These are phyloP conservation scores for Wolfiporia cocos DNA, from an alignment of 1,284 basidiomycete genomes.

Conservation along the genomic window DNA sequence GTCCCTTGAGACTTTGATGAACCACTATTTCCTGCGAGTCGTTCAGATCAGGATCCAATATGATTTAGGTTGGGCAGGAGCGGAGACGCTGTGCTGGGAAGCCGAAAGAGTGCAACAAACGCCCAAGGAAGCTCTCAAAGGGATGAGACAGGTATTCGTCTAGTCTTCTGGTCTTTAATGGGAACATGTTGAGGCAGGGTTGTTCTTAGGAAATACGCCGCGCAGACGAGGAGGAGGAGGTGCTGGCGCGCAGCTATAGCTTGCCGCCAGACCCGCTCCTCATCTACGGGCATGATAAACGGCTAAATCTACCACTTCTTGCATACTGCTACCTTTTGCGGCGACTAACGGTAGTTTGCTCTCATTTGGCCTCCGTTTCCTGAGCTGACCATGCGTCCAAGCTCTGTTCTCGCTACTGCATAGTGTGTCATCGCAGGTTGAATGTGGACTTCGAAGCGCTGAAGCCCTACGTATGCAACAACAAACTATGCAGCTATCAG, in stretches of 20 bases:
- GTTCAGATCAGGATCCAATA: conserved; percentile 44
- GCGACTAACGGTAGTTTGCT: conserved; percentile 42
- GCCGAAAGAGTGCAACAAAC: conserved; percentile 40
- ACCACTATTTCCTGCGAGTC: conserved; percentile 45
- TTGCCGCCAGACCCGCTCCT: conserved; percentile 50
- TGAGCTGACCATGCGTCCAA: conserved; percentile 16
- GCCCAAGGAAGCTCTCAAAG: conserved; percentile 30
- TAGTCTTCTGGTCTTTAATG: background rate
- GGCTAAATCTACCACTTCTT: conserved; percentile 48
- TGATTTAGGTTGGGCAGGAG: conserved; percentile 56
- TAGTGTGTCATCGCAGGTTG: conserved; percentile 57
- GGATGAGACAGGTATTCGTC: conserved; percentile 26
- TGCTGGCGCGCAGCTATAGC: conserved; percentile 31
- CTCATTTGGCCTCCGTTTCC: background rate
- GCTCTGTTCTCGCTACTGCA: conserved; percentile 57
- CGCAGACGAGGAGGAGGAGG: conserved; percentile 42
- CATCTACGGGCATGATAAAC: conserved; percentile 21
- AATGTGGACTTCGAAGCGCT: conserved; percentile 46
- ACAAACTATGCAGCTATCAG: conserved; percentile 54
- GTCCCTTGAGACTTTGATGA: conserved; percentile 50
- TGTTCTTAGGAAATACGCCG: conserved; percentile 30
- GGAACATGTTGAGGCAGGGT: too few relatives aligned
- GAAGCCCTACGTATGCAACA: conserved; percentile 61
- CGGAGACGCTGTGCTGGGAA: conserved; percentile 44
- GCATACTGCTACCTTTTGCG: conserved; percentile 56